Evolutionary conservation across 129 eudicot genomes (phyloP), one percentile per base, ranked within the genome.

Genomic region (Flaveria robusta): DNA sequence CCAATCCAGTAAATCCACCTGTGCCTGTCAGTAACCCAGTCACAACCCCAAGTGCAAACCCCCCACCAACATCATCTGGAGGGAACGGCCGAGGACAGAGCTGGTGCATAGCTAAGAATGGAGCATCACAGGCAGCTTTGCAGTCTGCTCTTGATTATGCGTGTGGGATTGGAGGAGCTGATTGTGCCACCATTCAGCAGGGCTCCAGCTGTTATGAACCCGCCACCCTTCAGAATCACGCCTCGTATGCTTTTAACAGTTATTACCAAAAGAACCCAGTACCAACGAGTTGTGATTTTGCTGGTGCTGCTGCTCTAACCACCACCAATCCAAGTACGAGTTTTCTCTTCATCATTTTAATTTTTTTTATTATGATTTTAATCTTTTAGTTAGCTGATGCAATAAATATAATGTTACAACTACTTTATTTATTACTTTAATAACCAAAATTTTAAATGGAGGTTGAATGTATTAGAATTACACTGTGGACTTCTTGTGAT

Each of bases 61-160:
- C 91, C 2, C 82, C 49, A 11, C 39, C 91, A 9, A 81, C 87
- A n/a, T 81, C 92, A 58, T 26, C 79, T 26, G 79, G 52, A 49
- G 76, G 83, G 67, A 88, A 73, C 43, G 75, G 84, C 49, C 71
- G 79, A 12, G 96, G 96, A 63, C 92, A 86, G 76, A 86, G 86
- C 74, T 95, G 99, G 99, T 95, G 99, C 67, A 82, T 95, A 59
- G 97, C 94, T 4, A 86, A 83, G 84, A 80, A 60, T n/a, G 99
- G 99, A 23, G 87, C 79, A 2, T 71, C 86, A 3, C 86, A 89
- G 74, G 68, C 75, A 41, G 79, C 86, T 5, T 59, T 95, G 60
- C 99, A 95, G 79, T 47, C 88, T 5, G 99, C 91, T 46, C 85
- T 95, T 4, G 97, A 95, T 83, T 95, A 89, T 68, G 96, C 99